A percentile compares a stretch with the other conserved stretches of the same genome.
Evolutionary conservation across 2,329 filamentous ascomycete species (phyloP).

Genomic region (Aureobasidium mangrovei): DNA sequence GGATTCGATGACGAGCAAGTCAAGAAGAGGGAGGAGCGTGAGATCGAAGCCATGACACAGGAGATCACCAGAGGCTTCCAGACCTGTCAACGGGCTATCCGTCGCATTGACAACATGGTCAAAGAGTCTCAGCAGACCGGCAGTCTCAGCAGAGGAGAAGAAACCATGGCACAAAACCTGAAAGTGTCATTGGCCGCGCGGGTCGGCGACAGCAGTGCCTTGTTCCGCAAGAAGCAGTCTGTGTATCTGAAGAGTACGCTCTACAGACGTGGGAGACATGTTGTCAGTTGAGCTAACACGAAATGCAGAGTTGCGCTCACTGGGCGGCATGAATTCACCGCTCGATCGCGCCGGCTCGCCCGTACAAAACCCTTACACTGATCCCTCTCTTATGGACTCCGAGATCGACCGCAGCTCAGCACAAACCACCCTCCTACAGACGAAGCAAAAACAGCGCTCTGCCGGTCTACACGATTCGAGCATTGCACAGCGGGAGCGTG

Average conservation of each 20-base stretch:
- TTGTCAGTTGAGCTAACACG: conserved; percentile 20
- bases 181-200: conserved; percentile 81
- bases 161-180: conserved; percentile 93
- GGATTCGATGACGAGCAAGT: conserved; percentile 93
- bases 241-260: conserved; percentile 81
- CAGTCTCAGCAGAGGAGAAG: conserved; percentile 70
- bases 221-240: conserved; percentile 95
- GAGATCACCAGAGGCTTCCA: conserved; percentile 85
- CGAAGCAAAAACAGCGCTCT: conserved; percentile 53
- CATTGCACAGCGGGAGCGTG: conserved; percentile 85
- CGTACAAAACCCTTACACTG: conserved; percentile 59
- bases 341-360: conserved; percentile 39
- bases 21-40: conserved; percentile 74
- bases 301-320: conserved; percentile 32
- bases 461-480: conserved; percentile 65
- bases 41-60: conserved; percentile 86
- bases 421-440: conserved; percentile 77
- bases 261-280: conserved; percentile 27
- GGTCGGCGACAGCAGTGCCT: conserved; percentile 84
- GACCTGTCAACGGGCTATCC: conserved; percentile 79
- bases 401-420: conserved; percentile 90
- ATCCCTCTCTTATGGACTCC: conserved; percentile 85
- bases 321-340: conserved; percentile 42
- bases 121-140: conserved; percentile 66
- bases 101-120: conserved; percentile 80